These are phyloP conservation scores for Trypethelium eluteriae DNA, from an alignment of 495 filamentous ascomycete genomes.

Conservation along the genomic window DNA sequence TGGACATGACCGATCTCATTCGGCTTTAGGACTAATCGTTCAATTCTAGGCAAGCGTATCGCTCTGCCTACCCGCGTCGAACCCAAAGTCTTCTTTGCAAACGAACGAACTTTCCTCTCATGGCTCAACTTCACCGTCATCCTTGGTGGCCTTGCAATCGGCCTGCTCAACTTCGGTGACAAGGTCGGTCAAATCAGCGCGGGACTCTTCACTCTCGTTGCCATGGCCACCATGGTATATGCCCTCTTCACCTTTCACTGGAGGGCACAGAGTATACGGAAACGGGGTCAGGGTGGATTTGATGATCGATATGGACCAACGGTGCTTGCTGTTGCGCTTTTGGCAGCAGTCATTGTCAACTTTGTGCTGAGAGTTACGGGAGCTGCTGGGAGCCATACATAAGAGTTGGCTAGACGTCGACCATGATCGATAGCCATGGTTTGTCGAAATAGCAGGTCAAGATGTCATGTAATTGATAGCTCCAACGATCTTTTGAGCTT, in stretches of 20 bases:
- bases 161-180: slow-evolving; percentile 97
- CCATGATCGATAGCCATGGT: not conserved
- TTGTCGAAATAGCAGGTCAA: not conserved
- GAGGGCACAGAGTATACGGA: slow-evolving; percentile 85
- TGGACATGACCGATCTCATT: slow-evolving; percentile 6
- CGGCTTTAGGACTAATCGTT: slow-evolving; percentile 18
- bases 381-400: slow-evolving; percentile 24
- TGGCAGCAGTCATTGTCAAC: slow-evolving; percentile 85
- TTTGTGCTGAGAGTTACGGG: slow-evolving; percentile 78
- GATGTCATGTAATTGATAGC: not conserved
- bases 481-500: no score
- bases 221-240: slow-evolving; percentile 93
- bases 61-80: slow-evolving; percentile 96
- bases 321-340: slow-evolving; percentile 71
- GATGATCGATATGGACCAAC: slow-evolving; percentile 93
- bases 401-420: not conserved
- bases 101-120: slow-evolving; percentile 96
- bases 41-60: slow-evolving; percentile 80
- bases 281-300: slow-evolving; percentile 87
- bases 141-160: slow-evolving; percentile 87
- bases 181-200: slow-evolving; percentile 84
- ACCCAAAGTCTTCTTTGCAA: slow-evolving; percentile 99
- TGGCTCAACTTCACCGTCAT: slow-evolving; percentile 99
- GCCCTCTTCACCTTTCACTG: slow-evolving; percentile 93
- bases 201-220: slow-evolving; percentile 86